Conservation (phyloP, 768 basidiomycete genomes). For the Obba rivulosa region DNA sequence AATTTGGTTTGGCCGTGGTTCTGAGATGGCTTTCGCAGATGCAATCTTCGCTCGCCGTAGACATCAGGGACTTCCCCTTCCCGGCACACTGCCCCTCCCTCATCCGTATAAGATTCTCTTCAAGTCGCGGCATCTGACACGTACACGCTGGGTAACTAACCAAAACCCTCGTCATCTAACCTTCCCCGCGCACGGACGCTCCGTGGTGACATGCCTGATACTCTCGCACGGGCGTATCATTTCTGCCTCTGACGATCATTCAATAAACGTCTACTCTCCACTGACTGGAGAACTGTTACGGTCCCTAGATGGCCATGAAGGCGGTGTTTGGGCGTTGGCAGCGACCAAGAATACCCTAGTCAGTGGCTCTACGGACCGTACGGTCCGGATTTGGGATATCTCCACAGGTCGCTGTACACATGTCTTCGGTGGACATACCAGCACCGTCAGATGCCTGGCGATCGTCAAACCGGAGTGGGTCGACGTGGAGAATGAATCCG, state of each 20-base stretch:
- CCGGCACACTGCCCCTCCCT: slow-evolving; percentile 57
- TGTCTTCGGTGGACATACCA: slow-evolving; percentile 93
- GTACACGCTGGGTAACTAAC: slow-evolving; percentile 74
- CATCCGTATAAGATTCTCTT: slow-evolving; percentile 92
- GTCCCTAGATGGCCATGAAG: slow-evolving; percentile 85
- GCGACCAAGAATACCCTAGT: slow-evolving; percentile 84
- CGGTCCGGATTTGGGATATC: slow-evolving; percentile 89
- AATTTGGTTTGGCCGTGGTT: slow-evolving; percentile 86
- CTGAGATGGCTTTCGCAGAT: slow-evolving; percentile 74
- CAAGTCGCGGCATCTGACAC: slow-evolving; percentile 81
- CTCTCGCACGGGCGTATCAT: slow-evolving; percentile 95
- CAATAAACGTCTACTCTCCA: slow-evolving; percentile 94
- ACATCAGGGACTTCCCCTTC: slow-evolving; percentile 32
- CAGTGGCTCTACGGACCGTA: slow-evolving; percentile 90
- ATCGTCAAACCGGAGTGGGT: slow-evolving; percentile 93
- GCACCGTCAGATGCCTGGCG: slow-evolving; percentile 91
- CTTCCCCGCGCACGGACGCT: slow-evolving; percentile 83
- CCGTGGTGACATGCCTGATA: slow-evolving; percentile 93
- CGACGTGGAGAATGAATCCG: slow-evolving; percentile 60
- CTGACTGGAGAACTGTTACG: slow-evolving; percentile 68
- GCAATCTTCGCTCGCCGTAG: slow-evolving; percentile 61
- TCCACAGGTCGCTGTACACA: slow-evolving; percentile 78
- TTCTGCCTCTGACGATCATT: slow-evolving; percentile 95
- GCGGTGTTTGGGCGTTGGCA: slow-evolving; percentile 96
- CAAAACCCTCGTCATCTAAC: slow-evolving; percentile 69